Evolutionary conservation across 176 grass and related monocot species (phyloP), one percentile per base, ranked within the genome.

Genomic region (Carex parvula): DNA sequence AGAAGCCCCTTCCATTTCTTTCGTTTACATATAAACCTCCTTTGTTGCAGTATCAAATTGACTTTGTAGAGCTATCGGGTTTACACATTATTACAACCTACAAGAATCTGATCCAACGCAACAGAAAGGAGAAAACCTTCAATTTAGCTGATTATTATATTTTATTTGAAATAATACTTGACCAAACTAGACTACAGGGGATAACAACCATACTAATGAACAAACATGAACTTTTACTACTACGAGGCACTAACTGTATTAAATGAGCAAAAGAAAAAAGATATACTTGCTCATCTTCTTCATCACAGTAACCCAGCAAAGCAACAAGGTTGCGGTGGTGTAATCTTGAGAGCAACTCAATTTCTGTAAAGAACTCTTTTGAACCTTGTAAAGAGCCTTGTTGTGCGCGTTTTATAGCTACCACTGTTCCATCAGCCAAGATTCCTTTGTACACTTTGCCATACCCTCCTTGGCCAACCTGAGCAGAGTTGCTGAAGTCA

Each of bases 251-350:
- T 55, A 39, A 39, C 24, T 39, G 29, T 30, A 58, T 12, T 11
- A 72, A 81, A 80, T 80, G 26, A 59, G 17, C 77, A 55, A 66
- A 89, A 63, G 8, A 16, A 91, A 83, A 84, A 65, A 16, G 24
- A 79, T 63, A 77, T 64, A 99, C 96, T 93, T 99, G 96, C 83
- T 93, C 96, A 78, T 99, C 91, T 81, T 88, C 48, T 89, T 99
- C 96, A 84, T 95, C 89, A 72, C 96, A 99, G 81, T 93, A 99
- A 35, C 96, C 96, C 74, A 92, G 70, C 60, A 99, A 84, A 24
- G 92, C 88, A 83, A 99, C 96, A 80, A 99, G 86, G 83, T 99
- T 99, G 11, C 93, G 89, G 81, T 95, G 96, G 88, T 98, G 96
- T 76, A 98, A 86, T 86, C 96, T 88, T 74, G 96, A 98, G 65